A percentile compares a stretch with the other conserved stretches of the same genome.
Conservation (phyloP, 2,329 filamentous ascomycete species). For the Pestalotiopsis sp. region DNA sequence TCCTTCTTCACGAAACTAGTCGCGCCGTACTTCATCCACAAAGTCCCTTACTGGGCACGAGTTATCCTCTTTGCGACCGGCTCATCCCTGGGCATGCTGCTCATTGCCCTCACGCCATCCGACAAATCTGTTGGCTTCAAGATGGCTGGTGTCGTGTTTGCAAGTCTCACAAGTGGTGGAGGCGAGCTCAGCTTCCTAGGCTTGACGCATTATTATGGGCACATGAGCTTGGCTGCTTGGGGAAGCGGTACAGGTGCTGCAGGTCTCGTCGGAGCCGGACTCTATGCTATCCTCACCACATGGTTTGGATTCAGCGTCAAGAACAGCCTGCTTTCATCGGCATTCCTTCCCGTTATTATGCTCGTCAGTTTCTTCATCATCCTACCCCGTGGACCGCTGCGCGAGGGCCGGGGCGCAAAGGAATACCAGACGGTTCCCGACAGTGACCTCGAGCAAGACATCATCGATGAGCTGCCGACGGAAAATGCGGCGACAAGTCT, state of each 20-base stretch:
- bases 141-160: slow-evolving; percentile 80
- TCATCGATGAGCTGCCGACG: slow-evolving; percentile 37
- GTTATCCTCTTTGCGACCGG: slow-evolving; percentile 74
- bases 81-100: slow-evolving; percentile 84
- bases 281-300: slow-evolving; percentile 86
- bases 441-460: slow-evolving; percentile 43
- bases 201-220: slow-evolving; percentile 91
- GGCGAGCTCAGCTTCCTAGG: slow-evolving; percentile 92
- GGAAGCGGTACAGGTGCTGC: slow-evolving; percentile 90
- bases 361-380: slow-evolving; percentile 83
- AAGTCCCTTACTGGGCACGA: slow-evolving; percentile 77
- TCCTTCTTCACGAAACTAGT: slow-evolving; percentile 86
- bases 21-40: slow-evolving; percentile 92
- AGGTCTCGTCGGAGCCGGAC: slow-evolving; percentile 81
- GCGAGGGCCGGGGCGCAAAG: slow-evolving; percentile 43
- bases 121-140: slow-evolving; percentile 70
- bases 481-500: slow-evolving; percentile 51
- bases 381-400: slow-evolving; percentile 70
- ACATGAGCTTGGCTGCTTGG: slow-evolving; percentile 86
- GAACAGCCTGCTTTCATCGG: slow-evolving; percentile 75
- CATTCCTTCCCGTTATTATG: slow-evolving; percentile 81
- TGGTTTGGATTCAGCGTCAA: slow-evolving; percentile 75
- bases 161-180: slow-evolving; percentile 81
- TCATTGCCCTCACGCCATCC: slow-evolving; percentile 79
- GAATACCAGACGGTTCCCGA: slow-evolving; percentile 58